Evolutionary conservation across 2,329 filamentous ascomycete species (phyloP).

Genomic region (Phoma sp.): DNA sequence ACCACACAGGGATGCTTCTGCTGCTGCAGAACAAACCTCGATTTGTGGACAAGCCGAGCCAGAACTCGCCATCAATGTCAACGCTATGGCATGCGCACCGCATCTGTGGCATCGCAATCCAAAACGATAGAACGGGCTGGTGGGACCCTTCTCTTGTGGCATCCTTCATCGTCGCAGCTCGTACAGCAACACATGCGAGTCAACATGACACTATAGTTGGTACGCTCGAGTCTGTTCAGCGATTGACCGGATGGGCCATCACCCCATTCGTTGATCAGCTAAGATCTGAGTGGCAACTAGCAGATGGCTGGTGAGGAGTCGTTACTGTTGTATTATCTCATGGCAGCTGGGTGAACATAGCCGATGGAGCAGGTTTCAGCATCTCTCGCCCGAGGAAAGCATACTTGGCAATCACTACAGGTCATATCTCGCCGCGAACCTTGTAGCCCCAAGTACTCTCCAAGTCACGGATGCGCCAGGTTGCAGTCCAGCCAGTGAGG

Average conservation of each 20-base stretch:
- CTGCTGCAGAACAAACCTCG: slow-evolving; percentile 61
- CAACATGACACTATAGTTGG: slow-evolving; percentile 56
- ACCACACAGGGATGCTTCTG: slow-evolving; percentile 63
- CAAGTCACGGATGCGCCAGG: slow-evolving; percentile 62
- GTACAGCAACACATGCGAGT: slow-evolving; percentile 57
- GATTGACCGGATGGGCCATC: slow-evolving; percentile 55
- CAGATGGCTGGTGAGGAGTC: slow-evolving; percentile 26
- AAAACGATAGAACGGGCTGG: slow-evolving; percentile 54
- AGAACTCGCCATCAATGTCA: slow-evolving; percentile 48
- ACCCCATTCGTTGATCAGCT: slow-evolving; percentile 23
- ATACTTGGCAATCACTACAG: not conserved
- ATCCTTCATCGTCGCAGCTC: slow-evolving; percentile 56
- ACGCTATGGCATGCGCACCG: slow-evolving; percentile 59
- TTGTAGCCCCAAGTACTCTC: slow-evolving; percentile 49
- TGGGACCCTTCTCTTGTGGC: slow-evolving; percentile 61
- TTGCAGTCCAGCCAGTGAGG: slow-evolving; percentile 62
- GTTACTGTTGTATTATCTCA: not conserved
- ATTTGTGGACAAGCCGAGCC: slow-evolving; percentile 46
- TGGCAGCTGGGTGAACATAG: not conserved
- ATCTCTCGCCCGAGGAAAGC: not conserved
- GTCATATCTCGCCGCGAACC: slow-evolving; percentile 19
- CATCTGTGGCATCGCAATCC: slow-evolving; percentile 59
- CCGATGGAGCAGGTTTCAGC: too few species aligned
- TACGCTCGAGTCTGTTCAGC: slow-evolving; percentile 49
- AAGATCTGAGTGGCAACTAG: slow-evolving; percentile 29